phyloP scores from a whole-genome alignment of 192 early-diverging fungal genomes.

The Gamsiella multidivaricata region DNA sequence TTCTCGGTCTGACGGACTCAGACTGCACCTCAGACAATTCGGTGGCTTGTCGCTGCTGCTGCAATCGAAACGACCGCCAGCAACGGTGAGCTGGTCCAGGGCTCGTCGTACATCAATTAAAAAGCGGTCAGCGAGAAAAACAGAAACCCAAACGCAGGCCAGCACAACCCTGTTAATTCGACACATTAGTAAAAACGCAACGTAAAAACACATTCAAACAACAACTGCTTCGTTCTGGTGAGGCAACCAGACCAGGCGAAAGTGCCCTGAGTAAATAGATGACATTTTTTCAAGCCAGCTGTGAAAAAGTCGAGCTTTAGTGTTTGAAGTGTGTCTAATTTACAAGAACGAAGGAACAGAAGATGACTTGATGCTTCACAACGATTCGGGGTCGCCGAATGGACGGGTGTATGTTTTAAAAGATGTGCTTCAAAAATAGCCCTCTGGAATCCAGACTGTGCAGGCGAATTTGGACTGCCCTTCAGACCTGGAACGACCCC shows the following conservation, averaged over 20 bases:
- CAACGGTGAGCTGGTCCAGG: too few species aligned
- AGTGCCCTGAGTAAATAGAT: background rate
- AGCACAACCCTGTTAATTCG: too few species aligned
- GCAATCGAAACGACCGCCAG: too few species aligned
- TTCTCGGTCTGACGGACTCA: too few species aligned
- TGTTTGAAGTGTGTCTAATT: background rate
- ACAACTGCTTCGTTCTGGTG: background rate
- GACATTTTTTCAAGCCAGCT: background rate
- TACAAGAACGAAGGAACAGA: background rate
- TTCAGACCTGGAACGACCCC: slow-evolving; percentile 3
- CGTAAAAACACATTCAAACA: background rate
- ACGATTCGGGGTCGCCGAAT: background rate
- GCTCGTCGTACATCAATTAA: too few species aligned
- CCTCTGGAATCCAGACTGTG: background rate
- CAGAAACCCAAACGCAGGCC: too few species aligned
- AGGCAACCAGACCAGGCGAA: background rate
- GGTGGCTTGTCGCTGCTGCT: too few species aligned
- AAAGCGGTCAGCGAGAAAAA: too few species aligned
- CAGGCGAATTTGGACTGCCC: slow-evolving; percentile 1
- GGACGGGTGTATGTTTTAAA: background rate
- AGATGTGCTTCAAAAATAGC: background rate
- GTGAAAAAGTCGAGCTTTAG: background rate
- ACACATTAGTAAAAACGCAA: too few species aligned
- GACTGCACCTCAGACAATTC: too few species aligned
- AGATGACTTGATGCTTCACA: background rate